These are phyloP conservation scores for Russula ochroleuca DNA, from an alignment of 768 basidiomycete species.

Conservation along the genomic window DNA sequence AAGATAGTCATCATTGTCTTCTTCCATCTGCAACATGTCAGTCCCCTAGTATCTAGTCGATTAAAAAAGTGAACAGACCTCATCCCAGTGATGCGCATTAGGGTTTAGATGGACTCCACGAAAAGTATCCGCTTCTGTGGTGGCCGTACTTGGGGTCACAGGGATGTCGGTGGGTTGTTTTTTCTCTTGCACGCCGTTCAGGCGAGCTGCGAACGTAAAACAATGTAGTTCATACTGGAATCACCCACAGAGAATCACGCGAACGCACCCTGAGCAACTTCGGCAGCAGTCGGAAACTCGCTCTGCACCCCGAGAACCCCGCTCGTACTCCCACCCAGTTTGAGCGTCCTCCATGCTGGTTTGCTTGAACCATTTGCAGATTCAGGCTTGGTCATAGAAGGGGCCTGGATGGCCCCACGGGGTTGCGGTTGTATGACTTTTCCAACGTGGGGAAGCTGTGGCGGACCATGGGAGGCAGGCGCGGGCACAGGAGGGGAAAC, in stretches of 20 bases:
- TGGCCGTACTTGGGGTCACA: constrained; percentile 53
- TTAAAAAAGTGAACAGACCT: constrained; percentile 51
- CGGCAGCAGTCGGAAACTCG: constrained; percentile 96
- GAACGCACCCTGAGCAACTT: constrained; percentile 78
- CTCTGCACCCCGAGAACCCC: constrained; percentile 40
- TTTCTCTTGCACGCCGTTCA: constrained; percentile 37
- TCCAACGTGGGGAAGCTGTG: constrained; percentile 53
- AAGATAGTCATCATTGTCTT: constrained; percentile 88
- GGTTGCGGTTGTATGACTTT: constrained; percentile 70
- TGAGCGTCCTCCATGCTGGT: constrained; percentile 71
- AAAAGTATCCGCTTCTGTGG: constrained; percentile 90
- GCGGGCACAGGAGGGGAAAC: constrained; percentile 33
- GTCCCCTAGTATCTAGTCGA: not conserved
- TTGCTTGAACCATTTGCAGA: constrained; percentile 35
- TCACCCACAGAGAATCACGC: not conserved
- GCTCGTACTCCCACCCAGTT: constrained; percentile 32
- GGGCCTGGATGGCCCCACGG: constrained; percentile 36
- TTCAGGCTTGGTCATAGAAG: constrained; percentile 34
- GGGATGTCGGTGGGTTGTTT: constrained; percentile 46
- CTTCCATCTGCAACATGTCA: constrained; percentile 60
- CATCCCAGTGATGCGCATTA: constrained; percentile 96
- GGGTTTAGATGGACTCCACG: constrained; percentile 90
- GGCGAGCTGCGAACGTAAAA: constrained; percentile 24
- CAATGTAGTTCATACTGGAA: not conserved
- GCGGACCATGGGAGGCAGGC: constrained; percentile 34